Evolutionary conservation across 2,329 filamentous ascomycete genomes (phyloP).

Genomic region (Arthroderma sp.): DNA sequence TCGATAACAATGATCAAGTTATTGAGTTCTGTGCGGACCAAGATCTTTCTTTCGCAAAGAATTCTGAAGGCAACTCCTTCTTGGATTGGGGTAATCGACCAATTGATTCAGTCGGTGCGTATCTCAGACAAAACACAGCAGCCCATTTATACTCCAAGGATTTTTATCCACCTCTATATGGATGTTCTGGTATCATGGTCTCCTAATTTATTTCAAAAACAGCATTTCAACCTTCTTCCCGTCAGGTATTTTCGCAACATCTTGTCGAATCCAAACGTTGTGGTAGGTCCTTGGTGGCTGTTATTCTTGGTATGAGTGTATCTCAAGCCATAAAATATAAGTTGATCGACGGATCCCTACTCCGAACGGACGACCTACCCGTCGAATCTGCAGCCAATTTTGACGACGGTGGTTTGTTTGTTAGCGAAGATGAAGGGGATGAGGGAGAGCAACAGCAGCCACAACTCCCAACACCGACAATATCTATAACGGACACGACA

Average conservation of each 20-base stretch:
- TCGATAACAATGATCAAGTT: slow-evolving; percentile 44
- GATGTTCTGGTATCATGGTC: background rate
- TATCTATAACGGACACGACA: background rate
- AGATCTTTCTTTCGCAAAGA: slow-evolving; percentile 37
- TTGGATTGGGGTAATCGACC: slow-evolving; percentile 36
- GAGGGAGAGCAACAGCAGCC: slow-evolving; percentile 11
- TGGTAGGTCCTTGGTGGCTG: slow-evolving; percentile 40
- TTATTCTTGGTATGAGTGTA: slow-evolving; percentile 45
- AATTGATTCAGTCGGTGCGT: slow-evolving; percentile 37
- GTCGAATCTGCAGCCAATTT: slow-evolving; percentile 17
- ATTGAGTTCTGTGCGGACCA: slow-evolving; percentile 41
- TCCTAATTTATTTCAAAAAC: slow-evolving; percentile 3
- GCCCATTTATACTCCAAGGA: background rate
- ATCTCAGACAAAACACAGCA: slow-evolving; percentile 1
- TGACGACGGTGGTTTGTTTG: slow-evolving; percentile 24
- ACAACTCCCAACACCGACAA: background rate
- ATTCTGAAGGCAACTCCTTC: slow-evolving; percentile 34
- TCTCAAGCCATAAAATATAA: slow-evolving; percentile 36
- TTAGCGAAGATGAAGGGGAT: slow-evolving; percentile 22
- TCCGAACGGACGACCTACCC: slow-evolving; percentile 17
- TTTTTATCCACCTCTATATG: background rate
- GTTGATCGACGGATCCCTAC: slow-evolving; percentile 34
- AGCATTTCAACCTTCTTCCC: slow-evolving; percentile 33
- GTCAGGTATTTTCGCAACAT: slow-evolving; percentile 40
- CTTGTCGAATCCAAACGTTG: slow-evolving; percentile 48